Evolutionary conservation across 805 yeast genomes (phyloP), one percentile per base, ranked within the genome.

Genomic region (Priceomyces fermenticarens): DNA sequence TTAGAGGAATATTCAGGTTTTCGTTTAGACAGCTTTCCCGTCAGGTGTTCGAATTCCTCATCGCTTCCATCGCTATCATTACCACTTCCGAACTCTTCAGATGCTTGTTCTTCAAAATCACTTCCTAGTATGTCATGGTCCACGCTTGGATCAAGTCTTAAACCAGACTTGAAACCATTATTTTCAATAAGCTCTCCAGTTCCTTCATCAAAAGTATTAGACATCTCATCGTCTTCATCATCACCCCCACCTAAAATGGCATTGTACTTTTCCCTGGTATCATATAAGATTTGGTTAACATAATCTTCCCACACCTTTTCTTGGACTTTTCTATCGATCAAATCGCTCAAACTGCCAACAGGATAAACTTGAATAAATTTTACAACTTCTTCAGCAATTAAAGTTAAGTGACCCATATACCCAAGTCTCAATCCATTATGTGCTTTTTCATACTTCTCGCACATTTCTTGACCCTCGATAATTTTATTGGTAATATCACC

Each of bases 371-470:
- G 75, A n/a, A 75, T 70, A 60, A 93, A 93, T 60, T 93, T 93
- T 36, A 89, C 96, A 32, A 93, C 93, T 61, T 93, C 99, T 59
- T 93, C 99, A 17, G 97, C 91, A 47, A 93, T 88, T 39, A 93
- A 70, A 2, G 96, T 88, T 48, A 93, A 69, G 58, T 93, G 99
- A 14, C 99, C 99, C 93, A 91, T 93, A 57, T 88, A 93, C 0
- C 99, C 99, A 37, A 89, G 74, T 45, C 95, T 76, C 39, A 87
- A 76, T 3, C 84, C 81, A 29, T 50, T 47, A 31, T 57, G 47
- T 11, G 72, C 70, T 42, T 67, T 67, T 47, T 73, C 76, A 58
- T 86, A 67, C 70, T 78, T 23, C 81, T 84, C 45, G 81, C 72
- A 66, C 74, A 88, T 48, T 83, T 55, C 79, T 73, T 51, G 85